Evolutionary conservation across 1,284 basidiomycete species (phyloP).

Genomic region (Mycena sp.): DNA sequence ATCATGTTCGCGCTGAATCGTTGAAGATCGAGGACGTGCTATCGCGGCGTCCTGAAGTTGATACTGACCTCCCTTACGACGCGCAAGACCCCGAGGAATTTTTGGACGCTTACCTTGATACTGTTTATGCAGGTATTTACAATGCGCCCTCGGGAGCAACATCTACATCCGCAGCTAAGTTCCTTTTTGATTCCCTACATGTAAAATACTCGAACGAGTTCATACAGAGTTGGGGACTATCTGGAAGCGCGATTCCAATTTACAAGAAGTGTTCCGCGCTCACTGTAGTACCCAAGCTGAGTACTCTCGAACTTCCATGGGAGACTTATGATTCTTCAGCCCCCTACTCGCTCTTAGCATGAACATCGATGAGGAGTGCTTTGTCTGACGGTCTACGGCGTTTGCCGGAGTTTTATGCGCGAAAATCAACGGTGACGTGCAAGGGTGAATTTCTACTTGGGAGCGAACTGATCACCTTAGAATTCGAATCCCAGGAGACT

Average conservation of each 20-base stretch:
- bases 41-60: slow-evolving; percentile 29
- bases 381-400: no score
- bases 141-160: background rate
- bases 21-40: slow-evolving; percentile 42
- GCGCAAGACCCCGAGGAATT: slow-evolving; percentile 29
- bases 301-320: no score
- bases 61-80: slow-evolving; percentile 25
- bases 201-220: background rate
- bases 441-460: no score
- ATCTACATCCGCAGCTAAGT: background rate
- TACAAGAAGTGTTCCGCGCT: background rate
- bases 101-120: slow-evolving; percentile 17
- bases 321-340: no score
- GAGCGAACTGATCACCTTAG: no score
- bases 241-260: background rate
- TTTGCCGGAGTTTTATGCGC: no score
- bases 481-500: background rate
- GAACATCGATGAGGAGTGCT: no score
- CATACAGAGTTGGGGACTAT: background rate
- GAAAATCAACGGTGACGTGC: no score
- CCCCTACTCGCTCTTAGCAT: no score
- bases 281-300: no score
- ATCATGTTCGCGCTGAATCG: slow-evolving; percentile 33
- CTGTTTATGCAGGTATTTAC: background rate
- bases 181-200: slow-evolving; percentile 2